phyloP scores from a whole-genome alignment of 495 filamentous ascomycete genomes.

The Elasticomyces elasticus region DNA sequence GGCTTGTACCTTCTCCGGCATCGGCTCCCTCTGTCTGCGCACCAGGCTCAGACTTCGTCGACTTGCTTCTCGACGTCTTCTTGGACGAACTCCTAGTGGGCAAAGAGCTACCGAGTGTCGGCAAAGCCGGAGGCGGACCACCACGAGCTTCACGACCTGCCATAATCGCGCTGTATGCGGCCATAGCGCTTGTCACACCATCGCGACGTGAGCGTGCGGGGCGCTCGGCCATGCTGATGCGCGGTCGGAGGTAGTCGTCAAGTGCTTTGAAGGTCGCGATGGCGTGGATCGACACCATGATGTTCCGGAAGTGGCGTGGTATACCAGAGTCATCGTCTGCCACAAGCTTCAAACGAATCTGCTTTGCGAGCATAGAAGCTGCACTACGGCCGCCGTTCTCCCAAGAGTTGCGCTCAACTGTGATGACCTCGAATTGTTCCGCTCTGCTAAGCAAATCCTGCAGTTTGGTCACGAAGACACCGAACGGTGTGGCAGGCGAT shows the following conservation, averaged over 20 bases:
- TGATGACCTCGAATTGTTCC: constrained; percentile 96
- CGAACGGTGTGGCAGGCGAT: constrained; percentile 71
- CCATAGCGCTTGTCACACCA: constrained; percentile 49
- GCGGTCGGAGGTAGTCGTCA: constrained; percentile 88
- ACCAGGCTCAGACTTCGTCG: constrained; percentile 19
- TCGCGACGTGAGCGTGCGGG: constrained; percentile 64
- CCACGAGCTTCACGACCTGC: constrained; percentile 21
- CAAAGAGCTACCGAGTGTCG: constrained; percentile 16
- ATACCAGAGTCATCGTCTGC: constrained; percentile 88
- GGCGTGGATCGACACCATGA: constrained; percentile 97
- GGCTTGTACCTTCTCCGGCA: constrained; percentile 5
- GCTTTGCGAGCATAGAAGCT: constrained; percentile 91
- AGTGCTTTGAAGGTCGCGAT: constrained; percentile 96
- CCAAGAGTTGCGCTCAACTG: constrained; percentile 84
- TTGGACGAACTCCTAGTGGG: constrained; percentile 18
- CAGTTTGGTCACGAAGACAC: constrained; percentile 82
- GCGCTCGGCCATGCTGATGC: constrained; percentile 75
- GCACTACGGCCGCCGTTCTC: constrained; percentile 89
- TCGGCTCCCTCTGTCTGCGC: not conserved
- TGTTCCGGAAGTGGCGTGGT: constrained; percentile 71
- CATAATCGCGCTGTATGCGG: constrained; percentile 72
- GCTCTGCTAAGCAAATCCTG: constrained; percentile 93
- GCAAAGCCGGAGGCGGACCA: constrained; percentile 5
- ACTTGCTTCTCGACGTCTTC: constrained; percentile 24
- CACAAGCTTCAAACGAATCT: constrained; percentile 78